phyloP scores from a whole-genome alignment of 441 rosid genomes.

The Corymbia citriodora region DNA sequence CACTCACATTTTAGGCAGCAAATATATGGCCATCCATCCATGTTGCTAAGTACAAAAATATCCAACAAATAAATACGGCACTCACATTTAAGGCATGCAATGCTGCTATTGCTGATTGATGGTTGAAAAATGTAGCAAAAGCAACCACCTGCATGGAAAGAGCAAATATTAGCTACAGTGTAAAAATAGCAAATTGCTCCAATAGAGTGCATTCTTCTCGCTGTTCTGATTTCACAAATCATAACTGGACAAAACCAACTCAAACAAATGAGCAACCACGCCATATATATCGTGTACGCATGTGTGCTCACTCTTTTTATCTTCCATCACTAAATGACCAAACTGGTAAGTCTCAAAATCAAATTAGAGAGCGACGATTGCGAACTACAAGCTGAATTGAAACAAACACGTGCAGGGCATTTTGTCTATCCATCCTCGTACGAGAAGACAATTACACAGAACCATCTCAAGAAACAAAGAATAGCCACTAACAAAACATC shows the following conservation, averaged over 20 bases:
- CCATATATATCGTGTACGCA: neutral
- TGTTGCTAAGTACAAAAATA: neutral
- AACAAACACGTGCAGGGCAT: neutral
- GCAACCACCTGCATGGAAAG: constrained; percentile 64
- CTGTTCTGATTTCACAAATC: neutral
- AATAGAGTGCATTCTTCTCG: neutral
- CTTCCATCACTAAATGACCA: neutral
- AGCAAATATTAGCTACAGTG: neutral
- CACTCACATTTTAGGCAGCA: constrained; percentile 54
- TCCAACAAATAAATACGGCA: neutral
- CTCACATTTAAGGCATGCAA: constrained; percentile 69
- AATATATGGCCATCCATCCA: neutral
- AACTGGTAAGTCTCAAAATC: neutral
- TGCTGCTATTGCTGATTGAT: constrained; percentile 64
- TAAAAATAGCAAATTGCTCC: neutral
- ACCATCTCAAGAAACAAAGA: neutral
- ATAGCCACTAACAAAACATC: neutral
- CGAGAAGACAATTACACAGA: neutral
- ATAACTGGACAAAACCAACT: neutral
- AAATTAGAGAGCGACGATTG: neutral
- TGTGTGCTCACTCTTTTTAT: neutral
- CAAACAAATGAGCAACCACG: neutral
- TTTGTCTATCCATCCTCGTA: neutral
- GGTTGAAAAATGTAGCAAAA: constrained; percentile 77
- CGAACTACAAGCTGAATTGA: neutral